Base-by-base conservation (phyloP, 768 basidiomycete genomes). In the Russula compacta region DNA sequence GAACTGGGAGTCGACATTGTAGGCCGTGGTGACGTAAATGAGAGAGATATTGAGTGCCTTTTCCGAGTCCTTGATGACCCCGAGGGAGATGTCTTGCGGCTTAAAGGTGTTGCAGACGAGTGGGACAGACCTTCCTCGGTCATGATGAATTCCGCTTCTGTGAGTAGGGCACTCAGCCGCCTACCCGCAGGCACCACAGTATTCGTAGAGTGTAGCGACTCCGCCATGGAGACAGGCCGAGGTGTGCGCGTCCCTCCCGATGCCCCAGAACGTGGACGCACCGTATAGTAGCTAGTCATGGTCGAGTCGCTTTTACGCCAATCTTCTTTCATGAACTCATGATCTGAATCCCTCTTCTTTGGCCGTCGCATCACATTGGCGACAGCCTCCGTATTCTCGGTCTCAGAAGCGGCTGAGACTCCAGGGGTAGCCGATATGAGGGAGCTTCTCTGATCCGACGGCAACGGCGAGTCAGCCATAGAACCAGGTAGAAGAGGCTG, bases 251-350 rank as follows among this genome's bases (percentile, higher is more conserved):
- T 71, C 42, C 77, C 77, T 38, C 68, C 69, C 14, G 74, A 67
- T 4, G 70, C 67, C 36, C 76, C 73, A 12, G 81, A 76, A 15
- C 71, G 69, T 39, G 84, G 81, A 35, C 87, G 81, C 58, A 88
- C 81, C 19, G 88, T 90, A 64, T 81, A 81, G 69, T 85, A 83
- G 67, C 87, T 85, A 39, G 69, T 69, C 69, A 85, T 82, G n/a
- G 87, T 89, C 6, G 89, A 84, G 71, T 92, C 89, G 66, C 88
- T 89, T 73, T 87, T 88, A 68, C 89, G 76, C 85, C 88, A 87
- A 36, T 78, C 77, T 64, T 91, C 89, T 74, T 86, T 90, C 68
- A 69, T 67, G 64, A 64, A 65, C 21, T 69, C 69, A 33, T 55
- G 40, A 51, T 67, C 67, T 32, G 65, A 58, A 33, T 74, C 73